These are phyloP conservation scores for Blastobotrys petasosporus DNA, from an alignment of 1,139 yeast genomes.

Conservation along the genomic window DNA sequence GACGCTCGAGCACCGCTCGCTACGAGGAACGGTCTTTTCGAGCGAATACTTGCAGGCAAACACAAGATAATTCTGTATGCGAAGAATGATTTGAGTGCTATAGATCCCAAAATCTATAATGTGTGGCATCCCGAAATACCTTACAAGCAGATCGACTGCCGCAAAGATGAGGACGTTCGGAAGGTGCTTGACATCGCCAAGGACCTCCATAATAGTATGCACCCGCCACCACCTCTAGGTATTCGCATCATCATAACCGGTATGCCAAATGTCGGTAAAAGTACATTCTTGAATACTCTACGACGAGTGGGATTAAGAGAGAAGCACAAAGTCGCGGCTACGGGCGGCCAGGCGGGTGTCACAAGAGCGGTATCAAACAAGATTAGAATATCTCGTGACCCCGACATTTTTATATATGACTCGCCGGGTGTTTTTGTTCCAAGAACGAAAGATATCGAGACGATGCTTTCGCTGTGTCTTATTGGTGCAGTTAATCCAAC, in stretches of 20 bases:
- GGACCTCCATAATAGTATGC: constrained; percentile 20
- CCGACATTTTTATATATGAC: constrained; percentile 71
- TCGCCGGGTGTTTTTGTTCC: constrained; percentile 83
- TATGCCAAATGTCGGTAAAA: constrained; percentile 98
- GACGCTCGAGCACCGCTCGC: constrained; percentile 88
- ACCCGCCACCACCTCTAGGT: constrained; percentile 76
- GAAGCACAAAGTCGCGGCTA: constrained; percentile 63
- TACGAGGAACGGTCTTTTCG: constrained; percentile 76
- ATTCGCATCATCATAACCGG: constrained; percentile 73
- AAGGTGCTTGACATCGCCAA: constrained; percentile 47
- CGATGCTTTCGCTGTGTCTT: constrained; percentile 70
- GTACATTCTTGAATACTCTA: constrained; percentile 75
- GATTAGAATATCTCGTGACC: constrained; percentile 55
- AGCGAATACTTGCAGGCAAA: constrained; percentile 54
- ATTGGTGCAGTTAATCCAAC: constrained; percentile 73
- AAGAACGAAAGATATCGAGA: constrained; percentile 54
- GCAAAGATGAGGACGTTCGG: constrained; percentile 47
- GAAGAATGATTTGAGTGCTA: constrained; percentile 47
- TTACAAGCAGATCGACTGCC: constrained; percentile 57
- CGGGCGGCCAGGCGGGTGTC: constrained; percentile 90
- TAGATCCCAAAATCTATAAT: constrained; percentile 33
- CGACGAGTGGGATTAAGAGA: constrained; percentile 48
- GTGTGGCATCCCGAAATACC: constrained; percentile 54
- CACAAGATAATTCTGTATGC: constrained; percentile 61
- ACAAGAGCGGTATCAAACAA: constrained; percentile 76